Evolutionary conservation across 2,329 filamentous ascomycete genomes (phyloP).

Genomic region (Coleophoma crateriformis): DNA sequence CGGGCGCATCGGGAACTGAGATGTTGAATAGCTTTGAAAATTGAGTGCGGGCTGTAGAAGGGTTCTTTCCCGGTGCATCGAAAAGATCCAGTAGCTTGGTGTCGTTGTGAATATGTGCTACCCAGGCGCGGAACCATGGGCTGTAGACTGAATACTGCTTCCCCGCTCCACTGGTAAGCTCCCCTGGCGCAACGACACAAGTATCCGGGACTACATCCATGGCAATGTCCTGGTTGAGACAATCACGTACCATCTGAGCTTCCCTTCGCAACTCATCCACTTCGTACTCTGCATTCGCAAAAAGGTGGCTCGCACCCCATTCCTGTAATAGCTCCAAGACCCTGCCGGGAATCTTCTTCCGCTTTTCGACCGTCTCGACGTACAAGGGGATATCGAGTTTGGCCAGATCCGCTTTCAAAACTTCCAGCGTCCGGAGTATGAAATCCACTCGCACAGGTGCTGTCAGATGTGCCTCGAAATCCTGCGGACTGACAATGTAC

Average conservation of each 20-base stretch:
- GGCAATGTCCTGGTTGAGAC: constrained; percentile 57
- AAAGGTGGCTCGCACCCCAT: constrained; percentile 73
- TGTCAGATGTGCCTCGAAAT: constrained; percentile 75
- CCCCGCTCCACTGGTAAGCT: constrained; percentile 59
- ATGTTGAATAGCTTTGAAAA: constrained; percentile 54
- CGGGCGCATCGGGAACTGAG: constrained; percentile 54
- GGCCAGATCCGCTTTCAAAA: constrained; percentile 61
- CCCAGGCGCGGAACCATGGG: constrained; percentile 77
- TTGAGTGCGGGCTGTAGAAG: constrained; percentile 31
- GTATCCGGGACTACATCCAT: constrained; percentile 76
- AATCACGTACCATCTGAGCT: constrained; percentile 54
- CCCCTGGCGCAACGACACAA: constrained; percentile 73
- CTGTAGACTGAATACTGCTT: constrained; percentile 80
- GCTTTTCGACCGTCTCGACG: constrained; percentile 63
- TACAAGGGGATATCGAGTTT: constrained; percentile 73
- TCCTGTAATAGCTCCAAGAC: constrained; percentile 60
- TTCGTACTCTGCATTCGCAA: constrained; percentile 84
- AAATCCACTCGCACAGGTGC: constrained; percentile 75
- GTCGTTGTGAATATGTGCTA: constrained; percentile 66
- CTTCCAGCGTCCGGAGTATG: constrained; percentile 63
- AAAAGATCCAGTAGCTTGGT: constrained; percentile 59
- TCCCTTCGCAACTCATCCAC: constrained; percentile 84
- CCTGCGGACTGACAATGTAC: constrained; percentile 77
- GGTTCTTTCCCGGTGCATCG: constrained; percentile 52
- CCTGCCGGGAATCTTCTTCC: constrained; percentile 54